Conservation (phyloP, 371 early-diverging fungal genomes). For the Mucor mucedo region DNA sequence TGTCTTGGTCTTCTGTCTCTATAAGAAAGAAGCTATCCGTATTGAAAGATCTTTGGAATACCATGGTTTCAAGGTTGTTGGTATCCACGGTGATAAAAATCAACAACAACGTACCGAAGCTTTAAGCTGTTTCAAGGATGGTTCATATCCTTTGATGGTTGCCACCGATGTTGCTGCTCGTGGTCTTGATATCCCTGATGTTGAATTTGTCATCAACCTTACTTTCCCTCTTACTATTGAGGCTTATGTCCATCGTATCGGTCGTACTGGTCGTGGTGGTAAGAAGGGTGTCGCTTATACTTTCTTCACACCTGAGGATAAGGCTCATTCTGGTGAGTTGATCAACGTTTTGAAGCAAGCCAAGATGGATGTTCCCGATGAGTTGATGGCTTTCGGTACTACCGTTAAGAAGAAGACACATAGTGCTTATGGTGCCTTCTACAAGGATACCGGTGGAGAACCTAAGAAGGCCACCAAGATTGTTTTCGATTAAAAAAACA, state of each 20-base stretch:
- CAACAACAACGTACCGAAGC: slow-evolving; percentile 77
- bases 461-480: slow-evolving; percentile 90
- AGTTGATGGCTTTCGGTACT: slow-evolving; percentile 90
- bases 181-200: slow-evolving; percentile 96
- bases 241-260: slow-evolving; percentile 93
- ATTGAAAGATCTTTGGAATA: slow-evolving; percentile 72
- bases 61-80: slow-evolving; percentile 82
- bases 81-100: slow-evolving; percentile 86
- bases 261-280: slow-evolving; percentile 97
- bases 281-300: slow-evolving; percentile 91
- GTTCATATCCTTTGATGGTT: slow-evolving; percentile 76
- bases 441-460: slow-evolving; percentile 85
- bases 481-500: slow-evolving; percentile 64
- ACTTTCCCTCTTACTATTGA: slow-evolving; percentile 98
- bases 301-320: slow-evolving; percentile 94
- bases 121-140: slow-evolving; percentile 75
- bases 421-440: slow-evolving; percentile 94
- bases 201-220: slow-evolving; percentile 98
- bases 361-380: slow-evolving; percentile 85
- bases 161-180: slow-evolving; percentile 96
- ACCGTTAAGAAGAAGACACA: slow-evolving; percentile 97
- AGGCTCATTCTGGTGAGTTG: slow-evolving; percentile 85
- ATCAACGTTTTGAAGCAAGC: slow-evolving; percentile 93
- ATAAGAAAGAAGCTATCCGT: slow-evolving; percentile 93
- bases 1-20: slow-evolving; percentile 90